Conservation (phyloP, 805 yeast genomes). For the Cyberlindnera nakhonratchasimensis region DNA sequence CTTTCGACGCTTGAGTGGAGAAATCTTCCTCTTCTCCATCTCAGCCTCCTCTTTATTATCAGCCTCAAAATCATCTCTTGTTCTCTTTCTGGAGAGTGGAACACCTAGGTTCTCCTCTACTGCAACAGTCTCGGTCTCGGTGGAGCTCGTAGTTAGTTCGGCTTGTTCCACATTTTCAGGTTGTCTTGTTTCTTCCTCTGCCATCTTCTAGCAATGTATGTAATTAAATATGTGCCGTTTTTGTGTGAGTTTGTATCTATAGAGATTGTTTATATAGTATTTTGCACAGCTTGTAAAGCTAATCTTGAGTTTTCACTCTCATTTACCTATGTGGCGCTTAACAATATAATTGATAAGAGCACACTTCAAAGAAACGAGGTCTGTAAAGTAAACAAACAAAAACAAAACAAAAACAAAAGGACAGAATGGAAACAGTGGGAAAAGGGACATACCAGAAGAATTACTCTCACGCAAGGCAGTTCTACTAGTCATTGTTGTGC, state of each 20-base stretch:
- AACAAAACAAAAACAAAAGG: neutral
- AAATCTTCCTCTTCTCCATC: slow-evolving; percentile 18
- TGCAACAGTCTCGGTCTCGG: neutral
- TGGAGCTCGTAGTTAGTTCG: neutral
- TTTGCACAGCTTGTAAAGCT: too few species aligned
- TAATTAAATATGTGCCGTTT: too few species aligned
- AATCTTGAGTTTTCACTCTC: too few species aligned
- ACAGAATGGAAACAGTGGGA: neutral
- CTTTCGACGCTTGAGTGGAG: slow-evolving; percentile 22
- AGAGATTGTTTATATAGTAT: too few species aligned
- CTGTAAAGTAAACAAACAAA: slow-evolving; percentile 1
- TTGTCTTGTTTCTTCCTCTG: slow-evolving; percentile 2
- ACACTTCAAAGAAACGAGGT: neutral
- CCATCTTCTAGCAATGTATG: too few species aligned
- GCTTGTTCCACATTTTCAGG: too few species aligned
- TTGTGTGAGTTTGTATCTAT: too few species aligned
- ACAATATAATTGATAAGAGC: too few species aligned
- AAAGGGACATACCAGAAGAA: neutral
- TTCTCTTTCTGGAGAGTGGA: slow-evolving; percentile 25
- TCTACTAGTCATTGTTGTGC: too few species aligned
- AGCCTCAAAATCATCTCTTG: slow-evolving; percentile 28
- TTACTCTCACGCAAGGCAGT: too few species aligned
- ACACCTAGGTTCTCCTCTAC: neutral
- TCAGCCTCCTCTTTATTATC: slow-evolving; percentile 17
- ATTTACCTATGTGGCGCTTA: too few species aligned